Evolutionary conservation across 2,329 filamentous ascomycete species (phyloP).

Genomic region (Blastomyces emzantsi): DNA sequence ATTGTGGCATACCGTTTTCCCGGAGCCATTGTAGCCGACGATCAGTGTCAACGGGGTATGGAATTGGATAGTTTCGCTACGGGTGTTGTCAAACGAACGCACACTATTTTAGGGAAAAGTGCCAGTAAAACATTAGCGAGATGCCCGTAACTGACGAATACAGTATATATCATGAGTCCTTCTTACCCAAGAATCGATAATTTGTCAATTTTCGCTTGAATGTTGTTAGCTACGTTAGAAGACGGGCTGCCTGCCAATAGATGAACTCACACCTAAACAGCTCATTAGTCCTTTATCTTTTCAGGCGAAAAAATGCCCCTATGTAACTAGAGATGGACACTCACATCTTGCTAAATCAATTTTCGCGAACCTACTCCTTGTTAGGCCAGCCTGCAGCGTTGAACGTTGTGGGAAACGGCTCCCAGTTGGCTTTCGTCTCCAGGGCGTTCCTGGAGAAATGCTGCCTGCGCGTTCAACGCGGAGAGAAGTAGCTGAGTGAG

Average conservation of each 20-base stretch:
- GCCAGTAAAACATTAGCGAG: slow-evolving; percentile 1
- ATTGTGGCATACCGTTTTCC: slow-evolving; percentile 61
- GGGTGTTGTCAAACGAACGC: slow-evolving; percentile 74
- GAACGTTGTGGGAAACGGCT: background rate
- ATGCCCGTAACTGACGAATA: background rate
- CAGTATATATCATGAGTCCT: background rate
- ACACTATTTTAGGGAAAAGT: slow-evolving; percentile 39
- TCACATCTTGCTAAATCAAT: slow-evolving; percentile 12
- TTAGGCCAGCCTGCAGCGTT: background rate
- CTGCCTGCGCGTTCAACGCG: slow-evolving; percentile 6
- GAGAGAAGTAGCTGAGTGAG: background rate
- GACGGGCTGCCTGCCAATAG: background rate
- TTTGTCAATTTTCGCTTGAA: slow-evolving; percentile 72
- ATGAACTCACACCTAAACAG: slow-evolving; percentile 16
- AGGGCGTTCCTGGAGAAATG: background rate
- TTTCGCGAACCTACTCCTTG: background rate
- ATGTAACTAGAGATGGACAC: background rate
- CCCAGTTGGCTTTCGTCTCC: background rate
- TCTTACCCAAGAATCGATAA: slow-evolving; percentile 68
- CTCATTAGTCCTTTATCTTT: background rate
- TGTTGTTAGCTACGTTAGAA: background rate
- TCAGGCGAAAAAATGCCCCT: background rate
- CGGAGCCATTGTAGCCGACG: slow-evolving; percentile 93
- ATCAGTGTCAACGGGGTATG: slow-evolving; percentile 88
- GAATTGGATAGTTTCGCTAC: slow-evolving; percentile 74